Evolutionary conservation across 495 filamentous ascomycete genomes (phyloP), one percentile per base, ranked within the genome.

Genomic region (Neurospora discreta): DNA sequence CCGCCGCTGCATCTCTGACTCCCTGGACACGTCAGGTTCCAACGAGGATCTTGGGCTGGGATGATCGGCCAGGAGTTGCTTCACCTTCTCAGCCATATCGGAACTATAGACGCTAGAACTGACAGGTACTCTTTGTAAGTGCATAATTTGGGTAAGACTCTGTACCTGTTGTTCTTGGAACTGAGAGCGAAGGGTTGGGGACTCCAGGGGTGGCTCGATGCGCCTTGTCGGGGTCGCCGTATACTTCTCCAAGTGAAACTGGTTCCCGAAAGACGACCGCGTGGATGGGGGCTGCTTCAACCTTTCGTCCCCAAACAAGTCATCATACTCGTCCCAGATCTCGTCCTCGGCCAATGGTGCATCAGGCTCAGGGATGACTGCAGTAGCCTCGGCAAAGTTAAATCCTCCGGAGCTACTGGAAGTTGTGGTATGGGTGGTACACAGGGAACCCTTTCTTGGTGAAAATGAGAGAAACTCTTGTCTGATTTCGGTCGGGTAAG

Each of bases 301-400:
- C 3, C 74, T 76, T 36, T 83, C 81, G 65, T 93, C 88, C 73
- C 92, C 92, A 70, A 98, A 87, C 18, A 97, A 83, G 77, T 98
- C 95, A 78, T 98, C 90, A 74, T 95, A 98, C 79, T 99, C 94
- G 44, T 91, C 89, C 95, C 95, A 99, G 20, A 97, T 86, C 76
- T 98, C 95, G 75, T 98, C 95, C 74, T 94, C 91, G 18, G 83
- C 89, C 6, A 89, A 84, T 9, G 85, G 87, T 9, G 87, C 85
- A 39, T 81, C 84, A 13, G 87, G 82, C 18, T 81, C 78, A 6
- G 91, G 91, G 44, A 91, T 78, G 5, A 91, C 80, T 33, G 91
- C 90, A 13, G 87, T 91, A 8, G 88, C 86, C 8, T 84, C 85
- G 20, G 80, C 75, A 83, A 81, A 85, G 73, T 79, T 84, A 42